Base-by-base conservation (phyloP, 805 yeast genomes). In the Yarrowia sp. region DNA sequence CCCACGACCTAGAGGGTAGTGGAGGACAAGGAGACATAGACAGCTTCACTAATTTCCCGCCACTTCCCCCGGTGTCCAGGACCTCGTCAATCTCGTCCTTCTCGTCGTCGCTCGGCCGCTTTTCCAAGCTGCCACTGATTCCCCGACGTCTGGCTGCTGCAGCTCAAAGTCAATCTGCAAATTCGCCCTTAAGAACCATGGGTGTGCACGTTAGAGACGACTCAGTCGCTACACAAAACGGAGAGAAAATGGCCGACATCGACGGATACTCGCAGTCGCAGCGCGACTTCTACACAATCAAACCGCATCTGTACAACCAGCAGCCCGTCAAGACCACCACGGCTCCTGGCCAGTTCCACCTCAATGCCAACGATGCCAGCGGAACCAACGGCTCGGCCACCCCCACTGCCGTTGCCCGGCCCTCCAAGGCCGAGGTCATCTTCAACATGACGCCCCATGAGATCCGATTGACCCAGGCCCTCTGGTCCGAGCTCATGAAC, bases 401-500 rank as follows among this genome's bases (percentile, higher is more conserved):
- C 6, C 24, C 19, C 14, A 13, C 29, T 1, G 18, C 35, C 46
- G 19, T 6, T 29, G 16, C 46, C 10, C 19, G 47, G 5, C 46
- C 47, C 9, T 21, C 47, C 35, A 55, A 39, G 49, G 47, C 61
- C 21, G 38, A 38, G 35, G 38, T 55, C 47, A 14, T 38, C 19
- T 38, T 38, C 38, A 25, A 38, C 21, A 55, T 55, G 61, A 55
- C 61, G 3, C 35, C 29, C n/a, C 38, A 39, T 1, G 61, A 55
- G 16, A 38, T 38, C 38, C 8, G 16, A 1, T 38, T 55, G 16
- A 38, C 38, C 38, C 36, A 39, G 31, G 16, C 16, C 3, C 36
- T 55, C 36, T 55, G 61, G 61, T 2, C 14, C 12, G 47, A 55
- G 61, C 62, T 58, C n/a, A 58, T 58, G 62, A 58, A 31, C 42